Base-by-base conservation (phyloP, 2,329 filamentous ascomycete genomes). In the Neonectria faginata region DNA sequence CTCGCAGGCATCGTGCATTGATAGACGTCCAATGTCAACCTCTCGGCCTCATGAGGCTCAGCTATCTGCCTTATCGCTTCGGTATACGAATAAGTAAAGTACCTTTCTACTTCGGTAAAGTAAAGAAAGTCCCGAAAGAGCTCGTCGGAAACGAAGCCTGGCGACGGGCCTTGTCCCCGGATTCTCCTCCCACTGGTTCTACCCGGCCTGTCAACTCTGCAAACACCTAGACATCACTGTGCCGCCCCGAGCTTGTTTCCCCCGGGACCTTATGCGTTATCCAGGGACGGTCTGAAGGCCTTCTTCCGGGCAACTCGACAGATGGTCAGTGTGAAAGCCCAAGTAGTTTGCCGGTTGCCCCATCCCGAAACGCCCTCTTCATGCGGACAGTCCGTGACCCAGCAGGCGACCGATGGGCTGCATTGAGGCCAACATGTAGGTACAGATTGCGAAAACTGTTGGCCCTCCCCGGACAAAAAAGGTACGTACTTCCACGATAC, bases 1-100 rank as follows among this genome's bases (percentile, higher is more conserved):
- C n/a, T 41, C 33, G 6, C 53, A 22, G 53, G 53, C 41, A 56
- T 56, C 25, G 31, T 44, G 47, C 36, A 58, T 41, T 14, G 11
- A 39, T 52, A n/a, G 14, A 41, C 27, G 25, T 25, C 25, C 25
- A 6, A 5, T 31, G 42, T 45, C 25, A 47, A 51, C 27, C 11
- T 42, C 42, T 16, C 25, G 48, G 25, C 29, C 48, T 47, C 25
- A 6, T 25, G 25, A 25, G 25, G 25, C 25, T 25, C 5, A 25
- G 2, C 25, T 25, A 6, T 5, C 25, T 25, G 5, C 25, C 25
- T 25, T 25, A 6, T 25, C 42, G 41, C 16, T 36, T 54, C 33
- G 14, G 33, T 36, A 14, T 6, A 25, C 25, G 25, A 25, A 25
- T 25, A 16, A 16, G 33, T 5, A 16, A 36, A 36, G 10, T 25